phyloP scores from a whole-genome alignment of 2,329 filamentous ascomycete genomes.

The Sporothrix pseudoabietina region DNA sequence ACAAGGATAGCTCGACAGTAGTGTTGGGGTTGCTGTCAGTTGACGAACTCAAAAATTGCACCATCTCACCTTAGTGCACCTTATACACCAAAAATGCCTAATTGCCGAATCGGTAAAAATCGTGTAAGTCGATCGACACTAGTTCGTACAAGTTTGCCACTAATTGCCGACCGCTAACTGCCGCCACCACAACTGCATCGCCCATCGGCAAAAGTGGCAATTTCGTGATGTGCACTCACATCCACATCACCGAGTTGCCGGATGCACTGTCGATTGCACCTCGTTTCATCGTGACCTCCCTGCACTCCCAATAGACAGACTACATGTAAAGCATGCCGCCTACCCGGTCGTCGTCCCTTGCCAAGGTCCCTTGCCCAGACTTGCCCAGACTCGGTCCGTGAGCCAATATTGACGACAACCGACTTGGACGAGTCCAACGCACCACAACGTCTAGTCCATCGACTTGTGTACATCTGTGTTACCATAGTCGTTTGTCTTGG shows the following conservation, averaged over 20 bases:
- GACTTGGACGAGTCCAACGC: background rate
- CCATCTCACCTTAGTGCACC: background rate
- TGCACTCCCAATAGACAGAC: background rate
- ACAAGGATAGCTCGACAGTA: background rate
- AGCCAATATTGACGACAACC: background rate
- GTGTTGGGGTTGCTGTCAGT: background rate
- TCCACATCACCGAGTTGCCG: background rate
- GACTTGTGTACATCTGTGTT: background rate
- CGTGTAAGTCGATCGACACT: constrained; percentile 10
- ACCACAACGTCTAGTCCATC: background rate
- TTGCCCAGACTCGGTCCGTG: background rate
- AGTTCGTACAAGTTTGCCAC: background rate
- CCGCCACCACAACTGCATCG: background rate
- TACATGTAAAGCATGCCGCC: constrained; percentile 17
- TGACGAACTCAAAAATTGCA: background rate
- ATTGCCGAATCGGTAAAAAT: constrained; percentile 10
- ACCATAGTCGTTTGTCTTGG: background rate
- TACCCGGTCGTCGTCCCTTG: background rate
- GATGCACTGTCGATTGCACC: background rate
- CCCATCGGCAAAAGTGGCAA: constrained; percentile 3
- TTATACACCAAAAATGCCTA: background rate
- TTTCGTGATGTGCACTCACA: background rate
- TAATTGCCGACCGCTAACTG: constrained; percentile 7
- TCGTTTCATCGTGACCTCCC: background rate
- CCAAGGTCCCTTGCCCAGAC: background rate